These are phyloP conservation scores for Verticillium tricorpus DNA, from an alignment of 2,329 filamentous ascomycete genomes.

Conservation along the genomic window DNA sequence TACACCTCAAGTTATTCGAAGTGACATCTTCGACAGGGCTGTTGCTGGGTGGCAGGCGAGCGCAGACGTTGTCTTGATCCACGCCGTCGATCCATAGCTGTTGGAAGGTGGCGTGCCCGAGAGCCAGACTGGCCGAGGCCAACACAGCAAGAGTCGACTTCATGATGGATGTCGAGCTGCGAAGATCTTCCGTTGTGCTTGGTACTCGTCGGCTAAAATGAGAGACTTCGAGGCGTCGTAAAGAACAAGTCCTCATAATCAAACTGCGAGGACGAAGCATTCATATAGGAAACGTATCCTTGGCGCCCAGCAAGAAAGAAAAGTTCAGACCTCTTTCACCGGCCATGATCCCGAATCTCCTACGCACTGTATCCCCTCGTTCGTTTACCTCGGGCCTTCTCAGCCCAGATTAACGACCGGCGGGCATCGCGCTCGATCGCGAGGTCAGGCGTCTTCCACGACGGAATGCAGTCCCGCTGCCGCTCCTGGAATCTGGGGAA, in stretches of 20 bases:
- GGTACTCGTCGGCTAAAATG: neutral
- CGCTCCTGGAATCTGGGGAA: neutral
- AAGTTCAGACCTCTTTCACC: neutral
- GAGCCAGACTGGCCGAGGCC: constrained; percentile 12
- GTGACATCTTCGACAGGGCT: constrained; percentile 34
- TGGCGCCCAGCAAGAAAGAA: neutral
- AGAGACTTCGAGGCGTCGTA: neutral
- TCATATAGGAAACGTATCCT: neutral
- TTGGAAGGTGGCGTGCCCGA: constrained; percentile 47
- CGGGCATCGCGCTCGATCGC: neutral
- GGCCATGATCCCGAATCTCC: neutral
- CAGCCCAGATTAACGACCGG: neutral
- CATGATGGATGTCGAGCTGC: constrained; percentile 6
- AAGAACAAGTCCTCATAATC: neutral
- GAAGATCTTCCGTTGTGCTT: neutral
- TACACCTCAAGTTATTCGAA: constrained; percentile 36
- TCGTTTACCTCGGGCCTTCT: neutral
- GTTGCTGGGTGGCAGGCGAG: constrained; percentile 25
- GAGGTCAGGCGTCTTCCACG: neutral
- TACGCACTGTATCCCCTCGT: neutral
- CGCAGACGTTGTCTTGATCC: constrained; percentile 9
- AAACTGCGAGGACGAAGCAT: neutral
- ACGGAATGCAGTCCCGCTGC: neutral
- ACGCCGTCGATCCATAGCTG: constrained; percentile 39
- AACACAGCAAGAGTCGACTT: constrained; percentile 9